Evolutionary conservation across 192 early-diverging fungal genomes (phyloP), one percentile per base, ranked within the genome.

Genomic region (Lobosporangium transversale): DNA sequence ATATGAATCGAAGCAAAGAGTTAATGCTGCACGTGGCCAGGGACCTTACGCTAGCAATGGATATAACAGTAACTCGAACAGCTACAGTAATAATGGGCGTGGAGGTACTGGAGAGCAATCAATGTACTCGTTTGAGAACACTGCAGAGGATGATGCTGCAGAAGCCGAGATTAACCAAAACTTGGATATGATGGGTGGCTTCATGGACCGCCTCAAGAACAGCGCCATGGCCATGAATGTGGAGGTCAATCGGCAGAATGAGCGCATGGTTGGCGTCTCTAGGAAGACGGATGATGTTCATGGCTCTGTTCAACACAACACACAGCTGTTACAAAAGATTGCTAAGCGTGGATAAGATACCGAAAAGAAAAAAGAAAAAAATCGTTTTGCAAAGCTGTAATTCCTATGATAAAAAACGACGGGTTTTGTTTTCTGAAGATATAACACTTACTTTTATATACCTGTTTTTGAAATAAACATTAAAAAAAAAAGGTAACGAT

Each of bases 151-250:
- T 71, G 81, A 89, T 57, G 75, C 59, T 12, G 35, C 87, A 8
- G 92, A 93, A 78, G 59, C 88, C 32, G 89, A 92, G 59, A 85
- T 93, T 61, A 85, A 93, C 75, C 54, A 75, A 20, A 93, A 93
- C 62, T 52, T 93, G 60, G 84, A 90, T 55, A 51, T 84, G 53
- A 79, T 92, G 44, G 79, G 86, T 47, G 67, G 59, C 54, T 79
- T 84, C 12, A 56, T 86, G 24, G 79, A 68, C 11, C 65, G 83
- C 26, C 78, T 92, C 48, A 90, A 89, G 85, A 80, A 85, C 50
- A 78, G 88, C 60, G 84, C 90, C 26, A 49, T 85, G 21, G 80
- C 86, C 50, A 89, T 87, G 62, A 81, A 75, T 51, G 60, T 63
- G 12, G 90, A 92, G 70, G 81, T 92, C 24, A 79, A 87, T 53